phyloP scores from a whole-genome alignment of 106 monocot genomes.

The Allium fistulosum region DNA sequence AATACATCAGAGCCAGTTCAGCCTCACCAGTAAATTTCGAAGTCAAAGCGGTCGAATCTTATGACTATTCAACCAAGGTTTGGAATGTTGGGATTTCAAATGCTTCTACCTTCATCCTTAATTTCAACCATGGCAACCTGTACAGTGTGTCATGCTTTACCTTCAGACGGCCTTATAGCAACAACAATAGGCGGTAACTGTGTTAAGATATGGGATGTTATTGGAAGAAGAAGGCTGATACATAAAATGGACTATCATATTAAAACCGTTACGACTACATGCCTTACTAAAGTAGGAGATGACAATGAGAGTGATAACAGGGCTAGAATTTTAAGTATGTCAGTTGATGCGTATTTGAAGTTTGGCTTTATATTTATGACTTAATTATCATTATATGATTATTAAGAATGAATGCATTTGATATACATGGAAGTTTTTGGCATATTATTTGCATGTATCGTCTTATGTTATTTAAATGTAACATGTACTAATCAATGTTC shows the following conservation, averaged over 20 bases:
- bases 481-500: too few relatives aligned
- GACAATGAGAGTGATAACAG: constrained; percentile 22
- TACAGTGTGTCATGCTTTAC: constrained; percentile 69
- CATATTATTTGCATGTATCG: too few relatives aligned
- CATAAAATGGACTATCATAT: constrained; percentile 84
- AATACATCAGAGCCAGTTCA: constrained; percentile 74
- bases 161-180: constrained; percentile 81
- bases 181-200: constrained; percentile 61
- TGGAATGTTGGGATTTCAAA: constrained; percentile 63
- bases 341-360: constrained; percentile 90
- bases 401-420: too few relatives aligned
- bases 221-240: constrained; percentile 62
- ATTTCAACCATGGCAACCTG: constrained; percentile 56
- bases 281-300: constrained; percentile 26
- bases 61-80: constrained; percentile 65
- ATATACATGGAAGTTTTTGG: too few relatives aligned
- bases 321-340: constrained; percentile 66
- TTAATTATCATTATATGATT: too few relatives aligned
- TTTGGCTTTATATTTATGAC: too few relatives aligned
- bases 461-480: too few relatives aligned
- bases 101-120: constrained; percentile 11
- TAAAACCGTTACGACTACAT: constrained; percentile 77
- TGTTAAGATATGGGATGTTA: constrained; percentile 90
- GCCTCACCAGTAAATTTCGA: constrained; percentile 48
- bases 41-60: constrained; percentile 74